These are phyloP conservation scores for Peltaster fructicola DNA, from an alignment of 2,329 filamentous ascomycete genomes.

Conservation along the genomic window DNA sequence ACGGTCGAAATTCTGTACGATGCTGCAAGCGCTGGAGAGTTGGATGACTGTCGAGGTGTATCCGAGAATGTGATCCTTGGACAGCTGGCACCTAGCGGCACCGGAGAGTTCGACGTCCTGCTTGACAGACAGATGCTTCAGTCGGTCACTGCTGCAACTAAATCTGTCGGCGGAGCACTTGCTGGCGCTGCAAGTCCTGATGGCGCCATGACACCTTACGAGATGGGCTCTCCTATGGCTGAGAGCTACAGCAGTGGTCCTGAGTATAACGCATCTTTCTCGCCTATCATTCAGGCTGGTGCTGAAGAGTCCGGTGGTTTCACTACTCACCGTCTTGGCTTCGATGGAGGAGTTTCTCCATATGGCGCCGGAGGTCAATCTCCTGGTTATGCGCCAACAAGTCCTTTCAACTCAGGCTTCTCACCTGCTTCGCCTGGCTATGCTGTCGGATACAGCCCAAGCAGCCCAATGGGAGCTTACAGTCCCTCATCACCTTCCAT, in stretches of 20 bases:
- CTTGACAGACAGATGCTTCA: conserved; percentile 91
- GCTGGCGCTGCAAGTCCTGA: conserved; percentile 51
- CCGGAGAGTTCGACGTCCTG: conserved; percentile 85
- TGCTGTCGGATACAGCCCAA: conserved; percentile 13
- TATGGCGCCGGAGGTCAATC: conserved; percentile 45
- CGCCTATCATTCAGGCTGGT: conserved; percentile 53
- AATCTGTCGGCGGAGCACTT: conserved; percentile 49
- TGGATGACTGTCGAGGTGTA: conserved; percentile 94
- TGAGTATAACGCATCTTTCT: conserved; percentile 46
- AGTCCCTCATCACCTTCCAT: conserved; percentile 29
- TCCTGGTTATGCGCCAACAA: conserved; percentile 23
- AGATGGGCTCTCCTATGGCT: conserved; percentile 47
- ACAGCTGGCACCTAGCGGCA: conserved; percentile 91
- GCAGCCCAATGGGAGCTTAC: conserved; percentile 12
- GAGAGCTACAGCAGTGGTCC: conserved; percentile 46
- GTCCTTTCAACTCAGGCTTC: conserved; percentile 32
- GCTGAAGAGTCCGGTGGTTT: conserved; percentile 37
- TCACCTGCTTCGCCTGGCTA: conserved; percentile 55
- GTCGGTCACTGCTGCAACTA: conserved; percentile 64
- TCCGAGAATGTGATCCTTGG: conserved; percentile 98
- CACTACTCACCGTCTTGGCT: conserved; percentile 43
- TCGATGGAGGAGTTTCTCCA: conserved; percentile 48
- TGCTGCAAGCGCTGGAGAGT: conserved; percentile 80
- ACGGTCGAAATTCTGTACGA: conserved; percentile 96
- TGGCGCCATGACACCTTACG: conserved; percentile 87